phyloP scores from a whole-genome alignment of 2,329 filamentous ascomycete species.

The Emericellopsis cladophorae region DNA sequence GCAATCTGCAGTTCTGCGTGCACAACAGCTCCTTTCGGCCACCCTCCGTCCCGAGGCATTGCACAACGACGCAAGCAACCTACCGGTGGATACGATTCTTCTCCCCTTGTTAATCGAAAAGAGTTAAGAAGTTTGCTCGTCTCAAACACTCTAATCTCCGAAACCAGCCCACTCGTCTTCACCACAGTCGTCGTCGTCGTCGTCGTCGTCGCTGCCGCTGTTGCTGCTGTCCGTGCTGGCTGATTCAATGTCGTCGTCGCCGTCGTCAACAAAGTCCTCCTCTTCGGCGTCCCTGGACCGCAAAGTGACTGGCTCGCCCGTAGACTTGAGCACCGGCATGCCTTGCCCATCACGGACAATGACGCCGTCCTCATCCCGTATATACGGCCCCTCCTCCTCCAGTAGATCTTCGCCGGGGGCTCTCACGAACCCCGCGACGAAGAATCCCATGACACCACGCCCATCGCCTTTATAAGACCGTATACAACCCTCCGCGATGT shows the following conservation, averaged over 20 bases:
- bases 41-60: too few species aligned
- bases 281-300: slow-evolving; percentile 7
- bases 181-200: slow-evolving; percentile 7
- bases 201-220: slow-evolving; percentile 3
- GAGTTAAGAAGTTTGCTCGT: too few species aligned
- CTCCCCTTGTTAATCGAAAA: too few species aligned
- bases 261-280: slow-evolving; percentile 11
- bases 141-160: slow-evolving; percentile 8
- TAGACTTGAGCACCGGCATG: slow-evolving; percentile 22
- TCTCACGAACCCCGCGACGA: slow-evolving; percentile 71
- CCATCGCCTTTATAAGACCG: slow-evolving; percentile 71
- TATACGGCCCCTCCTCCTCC: slow-evolving; percentile 28
- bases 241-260: slow-evolving; percentile 6
- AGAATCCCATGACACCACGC: slow-evolving; percentile 87
- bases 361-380: slow-evolving; percentile 40
- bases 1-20: too few species aligned
- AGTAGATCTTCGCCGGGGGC: slow-evolving; percentile 7
- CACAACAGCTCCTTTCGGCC: too few species aligned
- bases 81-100: not conserved
- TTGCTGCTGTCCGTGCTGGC: slow-evolving; percentile 5
- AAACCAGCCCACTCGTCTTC: slow-evolving; percentile 20
- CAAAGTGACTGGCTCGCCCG: slow-evolving; percentile 16
- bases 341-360: slow-evolving; percentile 29
- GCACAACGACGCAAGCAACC: not conserved
- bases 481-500: slow-evolving; percentile 63